Evolutionary conservation across 768 basidiomycete species (phyloP).

Genomic region (Coprinopsis sp.): DNA sequence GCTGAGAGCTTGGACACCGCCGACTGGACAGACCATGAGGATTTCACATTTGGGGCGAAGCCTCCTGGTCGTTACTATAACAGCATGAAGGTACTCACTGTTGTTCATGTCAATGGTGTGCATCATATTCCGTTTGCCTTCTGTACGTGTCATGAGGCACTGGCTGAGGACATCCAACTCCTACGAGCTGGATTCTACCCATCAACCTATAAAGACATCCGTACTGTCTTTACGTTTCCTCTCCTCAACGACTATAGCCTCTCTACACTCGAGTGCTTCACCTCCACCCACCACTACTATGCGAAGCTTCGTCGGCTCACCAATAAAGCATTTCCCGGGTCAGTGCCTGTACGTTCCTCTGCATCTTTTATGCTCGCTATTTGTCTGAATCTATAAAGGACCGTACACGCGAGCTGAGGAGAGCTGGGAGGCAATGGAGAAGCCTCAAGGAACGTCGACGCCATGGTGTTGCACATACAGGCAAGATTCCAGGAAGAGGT

Average conservation of each 20-base stretch:
- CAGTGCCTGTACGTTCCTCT: slow-evolving; percentile 4
- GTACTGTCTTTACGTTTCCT: slow-evolving; percentile 15
- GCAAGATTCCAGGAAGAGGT: neutral
- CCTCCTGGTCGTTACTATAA: too few relatives aligned
- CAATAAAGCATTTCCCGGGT: slow-evolving; percentile 9
- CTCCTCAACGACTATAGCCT: slow-evolving; percentile 14
- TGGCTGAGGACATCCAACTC: slow-evolving; percentile 4
- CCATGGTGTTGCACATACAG: slow-evolving; percentile 9
- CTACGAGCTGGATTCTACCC: slow-evolving; percentile 13
- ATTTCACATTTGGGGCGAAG: too few relatives aligned
- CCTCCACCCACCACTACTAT: slow-evolving; percentile 15
- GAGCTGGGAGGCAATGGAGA: slow-evolving; percentile 13
- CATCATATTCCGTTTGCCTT: slow-evolving; percentile 9
- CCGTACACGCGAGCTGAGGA: slow-evolving; percentile 13
- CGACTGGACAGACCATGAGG: too few relatives aligned
- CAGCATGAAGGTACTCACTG: neutral
- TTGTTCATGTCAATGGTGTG: slow-evolving; percentile 15
- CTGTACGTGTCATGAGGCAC: slow-evolving; percentile 7
- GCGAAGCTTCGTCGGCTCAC: slow-evolving; percentile 15
- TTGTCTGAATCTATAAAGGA: slow-evolving; percentile 4
- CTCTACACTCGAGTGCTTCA: slow-evolving; percentile 15
- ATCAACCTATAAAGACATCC: slow-evolving; percentile 7
- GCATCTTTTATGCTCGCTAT: neutral
- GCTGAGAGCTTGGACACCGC: too few relatives aligned
- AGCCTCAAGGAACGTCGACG: slow-evolving; percentile 13